Evolutionary conservation across 257 asterid genomes (phyloP), one percentile per base, ranked within the genome.

Genomic region (Jacaranda mimosifolia): DNA sequence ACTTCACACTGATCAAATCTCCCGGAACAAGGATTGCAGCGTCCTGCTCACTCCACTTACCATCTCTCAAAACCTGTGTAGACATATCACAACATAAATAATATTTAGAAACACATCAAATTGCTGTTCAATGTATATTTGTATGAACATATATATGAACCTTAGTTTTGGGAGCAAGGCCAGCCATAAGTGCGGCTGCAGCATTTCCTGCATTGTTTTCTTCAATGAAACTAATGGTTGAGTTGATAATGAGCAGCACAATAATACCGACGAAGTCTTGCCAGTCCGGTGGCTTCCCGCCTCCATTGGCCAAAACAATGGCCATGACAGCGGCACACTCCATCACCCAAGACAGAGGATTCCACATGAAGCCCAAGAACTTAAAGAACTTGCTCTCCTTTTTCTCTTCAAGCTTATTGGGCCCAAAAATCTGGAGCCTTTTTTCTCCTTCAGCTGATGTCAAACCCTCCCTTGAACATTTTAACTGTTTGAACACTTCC

Each of bases 101-200:
- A 63, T 17, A 46, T 9, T 18, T 46, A 65, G 39, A 42, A 48
- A 69, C 53, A 69, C 38, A 48, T 62, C 55, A 69, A 46, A 7
- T 4, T 68, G 9, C 26, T 35, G 11, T 13, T 52, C 35, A 40
- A 51, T 8, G 4, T n/a, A 40, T 18, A 49, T 13, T 26, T 53
- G n/a, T 5, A 70, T 15, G 18, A 42, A 36, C 43, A 48, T 26
- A 18, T 53, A 57, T 51, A 26, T 1, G 36, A 46, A 91, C 98
- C 97, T 93, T 93, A 66, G 95, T 86, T 82, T 91, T 91, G 82
- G 97, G 97, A 21, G 98, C 98, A 60, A 94, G 97, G 63, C 96
- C 97, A 66, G 96, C 96, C 98, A 91, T 93, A 63, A 90, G 97
- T 10, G 97, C 91, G 10, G 98, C 96, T 0, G 98, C 98, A 40